These are phyloP conservation scores for Aaosphaeria arxii DNA, from an alignment of 2,329 filamentous ascomycete species.

Conservation along the genomic window DNA sequence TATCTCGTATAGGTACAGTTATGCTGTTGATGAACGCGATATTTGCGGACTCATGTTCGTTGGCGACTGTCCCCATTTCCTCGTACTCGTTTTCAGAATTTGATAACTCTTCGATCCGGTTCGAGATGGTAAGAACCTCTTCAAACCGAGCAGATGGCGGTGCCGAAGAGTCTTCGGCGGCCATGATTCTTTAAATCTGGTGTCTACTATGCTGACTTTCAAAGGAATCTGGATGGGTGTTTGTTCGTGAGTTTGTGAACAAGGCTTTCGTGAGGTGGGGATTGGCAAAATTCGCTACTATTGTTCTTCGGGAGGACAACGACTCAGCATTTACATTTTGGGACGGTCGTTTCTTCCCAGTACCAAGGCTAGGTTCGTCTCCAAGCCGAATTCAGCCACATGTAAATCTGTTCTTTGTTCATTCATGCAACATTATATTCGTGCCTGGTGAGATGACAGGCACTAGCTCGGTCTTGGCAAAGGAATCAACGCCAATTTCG, in stretches of 20 bases:
- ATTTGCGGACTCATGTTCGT: conserved; percentile 23
- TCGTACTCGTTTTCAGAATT: conserved; percentile 33
- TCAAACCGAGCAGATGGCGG: conserved; percentile 21
- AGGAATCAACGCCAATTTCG: too few species aligned
- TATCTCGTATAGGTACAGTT: conserved; percentile 61
- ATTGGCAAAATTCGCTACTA: conserved; percentile 7
- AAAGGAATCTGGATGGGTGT: conserved; percentile 11
- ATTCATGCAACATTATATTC: too few species aligned
- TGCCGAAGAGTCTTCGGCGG: conserved; percentile 6
- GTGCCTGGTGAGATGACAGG: too few species aligned
- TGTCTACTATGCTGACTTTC: conserved; percentile 6
- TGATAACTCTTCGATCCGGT: conserved; percentile 37
- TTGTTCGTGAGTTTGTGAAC: conserved; percentile 20
- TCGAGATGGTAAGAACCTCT: conserved; percentile 19
- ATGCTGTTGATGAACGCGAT: conserved; percentile 28
- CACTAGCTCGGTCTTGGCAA: too few species aligned
- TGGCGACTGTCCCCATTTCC: conserved; percentile 30
- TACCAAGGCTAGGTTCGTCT: too few species aligned
- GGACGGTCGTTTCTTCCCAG: too few species aligned
- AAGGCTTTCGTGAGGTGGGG: conserved; percentile 15
- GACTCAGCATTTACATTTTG: too few species aligned
- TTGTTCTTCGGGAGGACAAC: conserved; percentile 7
- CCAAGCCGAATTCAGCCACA: too few species aligned
- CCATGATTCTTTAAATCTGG: conserved; percentile 19
- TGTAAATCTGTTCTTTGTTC: too few species aligned